These are phyloP conservation scores for Microbotryum lychnidis-dioicae DNA, from an alignment of 1,284 basidiomycete genomes.

Conservation along the genomic window DNA sequence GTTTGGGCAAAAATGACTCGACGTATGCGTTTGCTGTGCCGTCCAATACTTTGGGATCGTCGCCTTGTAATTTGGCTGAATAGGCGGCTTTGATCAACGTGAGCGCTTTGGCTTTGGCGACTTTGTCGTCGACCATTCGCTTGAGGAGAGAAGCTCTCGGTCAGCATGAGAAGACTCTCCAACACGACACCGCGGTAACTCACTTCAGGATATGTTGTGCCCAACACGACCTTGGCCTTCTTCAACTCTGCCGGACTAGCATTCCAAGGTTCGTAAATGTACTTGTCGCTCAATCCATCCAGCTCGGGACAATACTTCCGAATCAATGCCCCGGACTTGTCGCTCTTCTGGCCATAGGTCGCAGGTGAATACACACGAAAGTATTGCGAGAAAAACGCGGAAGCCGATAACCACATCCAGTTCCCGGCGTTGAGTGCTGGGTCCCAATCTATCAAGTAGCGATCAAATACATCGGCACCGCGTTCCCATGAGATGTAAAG, in stretches of 20 bases:
- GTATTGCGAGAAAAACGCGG: constrained; percentile 42
- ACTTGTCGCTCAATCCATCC: constrained; percentile 43
- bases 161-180: not conserved
- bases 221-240: constrained; percentile 42
- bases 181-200: constrained; percentile 6
- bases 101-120: constrained; percentile 38
- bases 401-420: constrained; percentile 49
- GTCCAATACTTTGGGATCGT: constrained; percentile 16
- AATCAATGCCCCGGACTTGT: constrained; percentile 44
- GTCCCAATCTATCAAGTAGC: constrained; percentile 41
- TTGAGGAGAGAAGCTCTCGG: not conserved
- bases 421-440: constrained; percentile 44
- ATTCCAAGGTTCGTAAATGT: constrained; percentile 43
- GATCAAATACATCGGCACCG: constrained; percentile 50
- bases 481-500: constrained; percentile 52
- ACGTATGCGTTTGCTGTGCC: constrained; percentile 21
- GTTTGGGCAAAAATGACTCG: constrained; percentile 2
- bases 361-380: not conserved
- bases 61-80: constrained; percentile 25
- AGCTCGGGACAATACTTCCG: constrained; percentile 47
- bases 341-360: constrained; percentile 45
- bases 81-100: constrained; percentile 41
- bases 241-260: constrained; percentile 40
- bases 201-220: constrained; percentile 41
- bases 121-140: constrained; percentile 43